Percentiles rank a stretch among this genome's conserved stretches.
Conservation (phyloP, 2,329 filamentous ascomycete species). For the Westerdykella ornata region DNA sequence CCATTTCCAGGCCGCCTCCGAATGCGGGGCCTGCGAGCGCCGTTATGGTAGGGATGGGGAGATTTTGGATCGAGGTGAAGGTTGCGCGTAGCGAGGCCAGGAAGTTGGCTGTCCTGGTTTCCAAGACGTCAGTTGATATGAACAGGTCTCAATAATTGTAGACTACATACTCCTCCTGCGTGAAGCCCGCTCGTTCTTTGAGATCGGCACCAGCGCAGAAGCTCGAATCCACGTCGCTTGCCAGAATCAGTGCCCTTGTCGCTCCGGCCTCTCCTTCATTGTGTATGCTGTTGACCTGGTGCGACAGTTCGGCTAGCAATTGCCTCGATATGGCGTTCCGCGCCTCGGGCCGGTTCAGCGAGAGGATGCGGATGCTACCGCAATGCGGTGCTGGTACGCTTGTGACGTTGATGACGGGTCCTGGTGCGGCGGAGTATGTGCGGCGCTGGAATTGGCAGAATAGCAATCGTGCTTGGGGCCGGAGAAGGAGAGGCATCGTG, state of each 20-base stretch:
- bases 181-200: constrained; percentile 77
- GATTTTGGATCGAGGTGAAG: constrained; percentile 62
- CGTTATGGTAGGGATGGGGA: constrained; percentile 85
- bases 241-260: constrained; percentile 75
- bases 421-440: constrained; percentile 41
- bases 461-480: constrained; percentile 15
- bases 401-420: constrained; percentile 59
- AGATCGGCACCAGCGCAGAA: constrained; percentile 95
- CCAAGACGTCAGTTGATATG: constrained; percentile 5
- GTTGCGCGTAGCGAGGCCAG: constrained; percentile 69
- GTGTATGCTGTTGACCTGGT: constrained; percentile 66
- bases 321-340: constrained; percentile 86
- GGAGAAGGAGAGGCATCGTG: constrained; percentile 22
- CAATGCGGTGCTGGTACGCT: constrained; percentile 69
- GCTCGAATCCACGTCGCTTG: constrained; percentile 74
- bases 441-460: constrained; percentile 21
- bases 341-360: constrained; percentile 75
- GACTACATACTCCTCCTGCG: constrained; percentile 59
- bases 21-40: constrained; percentile 81
- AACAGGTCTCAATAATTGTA: constrained; percentile 1
- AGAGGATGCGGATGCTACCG: constrained; percentile 80
- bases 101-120: constrained; percentile 68
- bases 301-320: constrained; percentile 64
- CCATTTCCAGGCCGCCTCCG: constrained; percentile 89
- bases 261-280: constrained; percentile 50